phyloP scores from a whole-genome alignment of 2,329 filamentous ascomycete genomes.

The Samsoniella hepiali region DNA sequence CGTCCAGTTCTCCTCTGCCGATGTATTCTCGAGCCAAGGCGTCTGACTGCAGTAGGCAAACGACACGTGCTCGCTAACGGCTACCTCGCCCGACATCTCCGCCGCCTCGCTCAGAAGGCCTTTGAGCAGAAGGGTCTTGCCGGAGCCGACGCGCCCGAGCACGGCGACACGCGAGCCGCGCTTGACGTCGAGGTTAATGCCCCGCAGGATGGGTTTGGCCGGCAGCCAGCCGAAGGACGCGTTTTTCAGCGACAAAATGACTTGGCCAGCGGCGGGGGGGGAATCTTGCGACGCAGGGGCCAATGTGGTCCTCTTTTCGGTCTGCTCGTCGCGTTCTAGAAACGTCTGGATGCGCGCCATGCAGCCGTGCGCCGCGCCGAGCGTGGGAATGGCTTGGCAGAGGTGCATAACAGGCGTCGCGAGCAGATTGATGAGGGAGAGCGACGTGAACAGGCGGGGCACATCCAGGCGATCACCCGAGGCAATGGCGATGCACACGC shows the following conservation, averaged over 20 bases:
- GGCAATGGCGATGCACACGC: not conserved
- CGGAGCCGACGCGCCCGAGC: not conserved
- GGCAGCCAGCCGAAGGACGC: constrained; percentile 1
- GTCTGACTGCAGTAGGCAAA: constrained; percentile 11
- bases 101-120: not conserved
- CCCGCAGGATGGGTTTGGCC: not conserved
- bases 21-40: constrained; percentile 7
- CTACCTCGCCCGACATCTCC: not conserved
- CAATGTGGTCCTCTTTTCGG: not conserved
- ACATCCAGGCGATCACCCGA: not conserved
- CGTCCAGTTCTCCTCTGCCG: constrained; percentile 8
- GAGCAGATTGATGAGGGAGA: constrained; percentile 4
- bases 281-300: not conserved
- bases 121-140: constrained; percentile 6
- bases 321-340: constrained; percentile 2
- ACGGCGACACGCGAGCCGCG: constrained; percentile 3
- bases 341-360: constrained; percentile 7
- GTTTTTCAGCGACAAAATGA: not conserved
- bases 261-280: too few species aligned
- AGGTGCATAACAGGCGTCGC: constrained; percentile 11
- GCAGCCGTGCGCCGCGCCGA: constrained; percentile 5
- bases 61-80: not conserved
- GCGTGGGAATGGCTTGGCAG: constrained; percentile 2
- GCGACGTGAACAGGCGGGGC: not conserved
- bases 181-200: constrained; percentile 10